Evolutionary conservation across 2,329 filamentous ascomycete genomes (phyloP).

Genomic region (Macroventuria anomochaeta): DNA sequence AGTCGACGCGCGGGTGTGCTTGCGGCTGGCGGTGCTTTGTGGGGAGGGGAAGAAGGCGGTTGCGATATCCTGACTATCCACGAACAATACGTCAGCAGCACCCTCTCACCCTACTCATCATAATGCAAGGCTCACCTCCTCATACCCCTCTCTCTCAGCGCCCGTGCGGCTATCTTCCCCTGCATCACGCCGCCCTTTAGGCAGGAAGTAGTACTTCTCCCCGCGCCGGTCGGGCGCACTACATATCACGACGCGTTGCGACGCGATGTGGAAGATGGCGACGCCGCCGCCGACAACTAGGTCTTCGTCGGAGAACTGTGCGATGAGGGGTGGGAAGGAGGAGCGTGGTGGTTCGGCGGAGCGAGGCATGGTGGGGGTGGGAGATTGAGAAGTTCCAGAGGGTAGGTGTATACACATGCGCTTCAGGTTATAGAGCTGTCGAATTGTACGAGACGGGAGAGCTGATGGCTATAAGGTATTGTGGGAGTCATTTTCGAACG

Average conservation of each 20-base stretch:
- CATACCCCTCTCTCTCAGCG: conserved; percentile 58
- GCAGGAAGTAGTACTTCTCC: conserved; percentile 54
- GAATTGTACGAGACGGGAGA: not conserved
- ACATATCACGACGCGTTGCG: conserved; percentile 56
- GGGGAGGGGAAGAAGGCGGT: conserved; percentile 56
- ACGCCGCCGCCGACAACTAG: conserved; percentile 50
- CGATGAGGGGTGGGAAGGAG: conserved; percentile 24
- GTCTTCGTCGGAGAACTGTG: conserved; percentile 38
- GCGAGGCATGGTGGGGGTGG: conserved; percentile 13
- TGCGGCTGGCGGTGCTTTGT: conserved; percentile 53
- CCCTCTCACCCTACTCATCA: not conserved
- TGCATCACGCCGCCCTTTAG: conserved; percentile 57
- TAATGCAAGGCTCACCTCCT: conserved; percentile 49
- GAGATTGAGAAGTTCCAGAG: too few relatives aligned
- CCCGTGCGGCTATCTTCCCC: conserved; percentile 53
- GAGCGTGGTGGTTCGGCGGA: conserved; percentile 10
- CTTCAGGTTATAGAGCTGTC: not conserved
- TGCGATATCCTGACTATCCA: conserved; percentile 55
- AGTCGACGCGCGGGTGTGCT: conserved; percentile 39
- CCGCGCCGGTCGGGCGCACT: conserved; percentile 48
- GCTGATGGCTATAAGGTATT: not conserved
- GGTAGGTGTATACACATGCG: not conserved
- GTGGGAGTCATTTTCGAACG: not conserved
- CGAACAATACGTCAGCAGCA: not conserved
- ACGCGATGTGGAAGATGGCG: conserved; percentile 59